Evolutionary conservation across 1,139 yeast species (phyloP).

Genomic region (Geotrichum histeridarum): DNA sequence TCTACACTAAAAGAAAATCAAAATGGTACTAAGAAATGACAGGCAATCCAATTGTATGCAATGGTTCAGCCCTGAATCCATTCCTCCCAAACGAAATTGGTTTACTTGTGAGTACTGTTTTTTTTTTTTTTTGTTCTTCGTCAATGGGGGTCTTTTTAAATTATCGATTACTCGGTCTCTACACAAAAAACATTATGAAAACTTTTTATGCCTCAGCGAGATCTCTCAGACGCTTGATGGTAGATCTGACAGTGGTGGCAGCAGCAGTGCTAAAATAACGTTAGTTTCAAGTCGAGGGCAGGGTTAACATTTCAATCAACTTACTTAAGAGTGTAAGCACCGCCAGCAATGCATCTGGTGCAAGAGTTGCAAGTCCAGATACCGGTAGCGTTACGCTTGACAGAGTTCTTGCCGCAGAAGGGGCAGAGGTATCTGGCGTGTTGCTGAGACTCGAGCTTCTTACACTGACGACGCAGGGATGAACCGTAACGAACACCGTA

Average conservation of each 20-base stretch:
- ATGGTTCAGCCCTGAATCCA: not conserved
- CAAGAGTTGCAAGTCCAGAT: conserved; percentile 97
- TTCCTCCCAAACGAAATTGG: not conserved
- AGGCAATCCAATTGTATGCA: not conserved
- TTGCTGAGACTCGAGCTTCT: conserved; percentile 98
- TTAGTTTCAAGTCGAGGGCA: not conserved
- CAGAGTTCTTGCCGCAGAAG: conserved; percentile 99
- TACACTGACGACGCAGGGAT: conserved; percentile 99
- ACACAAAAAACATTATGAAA: conserved; percentile 15
- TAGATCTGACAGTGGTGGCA: conserved; percentile 99
- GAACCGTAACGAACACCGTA: conserved; percentile 99
- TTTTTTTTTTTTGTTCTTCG: not conserved
- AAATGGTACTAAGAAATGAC: not conserved
- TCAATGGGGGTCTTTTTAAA: not conserved
- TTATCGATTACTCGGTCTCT: conserved; percentile 14
- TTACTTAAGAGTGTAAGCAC: conserved; percentile 95
- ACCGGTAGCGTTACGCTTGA: conserved; percentile 97
- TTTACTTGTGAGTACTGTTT: too few species aligned
- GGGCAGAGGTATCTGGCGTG: conserved; percentile 99
- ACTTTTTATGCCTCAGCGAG: conserved; percentile 89
- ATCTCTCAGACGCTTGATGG: conserved; percentile 99
- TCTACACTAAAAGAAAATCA: not conserved
- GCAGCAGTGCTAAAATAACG: conserved; percentile 64
- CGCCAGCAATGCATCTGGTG: conserved; percentile 97
- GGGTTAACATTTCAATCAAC: conserved; percentile 8